Conservation (phyloP, 2,329 filamentous ascomycete species). For the Rosellinia necatrix region DNA sequence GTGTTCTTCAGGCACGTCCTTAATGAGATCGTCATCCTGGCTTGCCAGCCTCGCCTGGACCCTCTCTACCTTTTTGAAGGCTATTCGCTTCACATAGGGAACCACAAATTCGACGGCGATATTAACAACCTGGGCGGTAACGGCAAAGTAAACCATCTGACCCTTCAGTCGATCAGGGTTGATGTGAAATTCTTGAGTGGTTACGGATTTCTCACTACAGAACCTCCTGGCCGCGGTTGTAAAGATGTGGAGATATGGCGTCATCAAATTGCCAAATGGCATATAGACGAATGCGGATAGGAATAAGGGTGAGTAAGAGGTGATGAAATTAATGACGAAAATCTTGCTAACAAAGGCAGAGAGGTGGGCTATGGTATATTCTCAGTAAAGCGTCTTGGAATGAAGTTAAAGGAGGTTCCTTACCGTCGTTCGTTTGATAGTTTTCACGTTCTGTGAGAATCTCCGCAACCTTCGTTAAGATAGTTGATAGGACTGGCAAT, state of each 20-base stretch:
- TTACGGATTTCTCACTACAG: conserved; percentile 73
- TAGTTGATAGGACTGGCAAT: conserved; percentile 75
- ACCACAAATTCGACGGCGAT: conserved; percentile 83
- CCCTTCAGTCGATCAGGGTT: conserved; percentile 82
- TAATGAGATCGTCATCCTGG: conserved; percentile 55
- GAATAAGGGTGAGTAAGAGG: conserved; percentile 89
- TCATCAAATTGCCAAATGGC: conserved; percentile 81
- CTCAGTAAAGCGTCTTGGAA: conserved; percentile 29
- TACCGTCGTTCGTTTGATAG: conserved; percentile 81
- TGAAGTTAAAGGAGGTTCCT: not conserved
- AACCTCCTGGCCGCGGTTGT: conserved; percentile 74
- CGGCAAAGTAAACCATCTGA: conserved; percentile 94
- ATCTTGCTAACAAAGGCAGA: conserved; percentile 88
- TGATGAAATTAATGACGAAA: conserved; percentile 96
- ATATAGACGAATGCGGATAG: conserved; percentile 94
- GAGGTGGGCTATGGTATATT: conserved; percentile 64
- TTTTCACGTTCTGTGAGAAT: conserved; percentile 84
- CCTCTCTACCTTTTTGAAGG: conserved; percentile 78
- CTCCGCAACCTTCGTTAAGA: conserved; percentile 78
- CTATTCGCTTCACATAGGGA: conserved; percentile 80
- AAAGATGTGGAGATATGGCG: conserved; percentile 86
- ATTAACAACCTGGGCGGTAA: conserved; percentile 90
- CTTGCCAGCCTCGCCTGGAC: conserved; percentile 65
- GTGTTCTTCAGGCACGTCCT: conserved; percentile 77
- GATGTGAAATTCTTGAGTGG: conserved; percentile 72